Percentiles rank a stretch among this genome's conserved stretches.
These are phyloP conservation scores for Isoetes taiwanensis DNA, from an alignment of 75 land plant genomes.

Conservation along the genomic window DNA sequence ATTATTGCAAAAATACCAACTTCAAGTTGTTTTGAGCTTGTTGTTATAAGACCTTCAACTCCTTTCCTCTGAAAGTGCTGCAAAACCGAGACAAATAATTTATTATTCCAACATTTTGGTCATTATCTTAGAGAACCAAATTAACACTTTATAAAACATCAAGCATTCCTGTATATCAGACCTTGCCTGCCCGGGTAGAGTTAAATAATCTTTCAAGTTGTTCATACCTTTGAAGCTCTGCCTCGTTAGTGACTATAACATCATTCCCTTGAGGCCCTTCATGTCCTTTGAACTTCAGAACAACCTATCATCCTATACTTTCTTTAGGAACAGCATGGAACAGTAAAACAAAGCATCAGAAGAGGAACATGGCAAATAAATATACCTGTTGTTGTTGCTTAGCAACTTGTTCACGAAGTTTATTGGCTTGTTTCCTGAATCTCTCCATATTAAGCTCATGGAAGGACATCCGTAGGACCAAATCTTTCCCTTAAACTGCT, in stretches of 20 bases:
- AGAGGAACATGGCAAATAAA: not conserved
- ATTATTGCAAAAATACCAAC: not conserved
- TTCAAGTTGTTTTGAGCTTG: not conserved
- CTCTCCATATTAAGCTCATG: no score
- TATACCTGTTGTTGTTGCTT: constrained; percentile 69
- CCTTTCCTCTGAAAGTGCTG: no score
- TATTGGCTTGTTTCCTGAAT: constrained; percentile 67
- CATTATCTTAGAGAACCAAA: no score
- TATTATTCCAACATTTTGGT: not conserved
- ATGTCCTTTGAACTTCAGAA: constrained; percentile 49
- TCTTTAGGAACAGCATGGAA: no score
- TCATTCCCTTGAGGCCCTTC: constrained; percentile 34
- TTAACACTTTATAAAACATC: no score
- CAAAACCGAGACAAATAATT: not conserved
- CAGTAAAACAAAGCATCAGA: no score
- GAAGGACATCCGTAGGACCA: no score
- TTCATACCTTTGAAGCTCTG: constrained; percentile 49
- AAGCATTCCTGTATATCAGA: not conserved
- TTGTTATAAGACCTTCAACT: not conserved
- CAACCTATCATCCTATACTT: no score
- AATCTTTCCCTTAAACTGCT: no score
- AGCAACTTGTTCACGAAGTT: constrained; percentile 61
- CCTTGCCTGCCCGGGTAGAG: constrained; percentile 72
- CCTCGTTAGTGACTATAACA: constrained; percentile 44
- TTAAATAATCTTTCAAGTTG: constrained; percentile 59